phyloP scores from a whole-genome alignment of 768 basidiomycete species.

The Tylopilus rubrobrunneus region DNA sequence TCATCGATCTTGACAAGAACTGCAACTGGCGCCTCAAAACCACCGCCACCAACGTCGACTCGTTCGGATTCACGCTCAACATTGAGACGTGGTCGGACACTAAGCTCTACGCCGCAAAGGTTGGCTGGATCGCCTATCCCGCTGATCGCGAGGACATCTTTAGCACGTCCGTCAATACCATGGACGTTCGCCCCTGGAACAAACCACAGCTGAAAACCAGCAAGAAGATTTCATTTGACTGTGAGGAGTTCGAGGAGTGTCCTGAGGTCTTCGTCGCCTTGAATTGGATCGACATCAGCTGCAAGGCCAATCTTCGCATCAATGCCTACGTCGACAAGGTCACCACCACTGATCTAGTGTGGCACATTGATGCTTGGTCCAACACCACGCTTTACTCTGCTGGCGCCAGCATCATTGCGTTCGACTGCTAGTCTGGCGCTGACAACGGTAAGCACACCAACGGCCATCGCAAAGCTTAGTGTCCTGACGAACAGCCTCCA shows the following conservation, averaged over 20 bases:
- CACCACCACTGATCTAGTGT: constrained; percentile 1
- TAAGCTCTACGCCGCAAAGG: background rate
- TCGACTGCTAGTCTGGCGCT: no score
- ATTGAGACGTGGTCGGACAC: constrained; percentile 15
- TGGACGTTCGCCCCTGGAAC: background rate
- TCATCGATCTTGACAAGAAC: background rate
- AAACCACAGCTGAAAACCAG: background rate
- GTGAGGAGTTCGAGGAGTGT: background rate
- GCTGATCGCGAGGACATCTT: constrained; percentile 20
- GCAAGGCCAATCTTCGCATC: constrained; percentile 9
- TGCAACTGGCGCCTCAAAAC: background rate
- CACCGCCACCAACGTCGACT: constrained; percentile 8
- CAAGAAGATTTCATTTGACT: constrained; percentile 5
- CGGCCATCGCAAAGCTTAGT: no score
- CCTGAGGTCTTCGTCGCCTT: constrained; percentile 15
- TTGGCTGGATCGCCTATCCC: constrained; percentile 22
- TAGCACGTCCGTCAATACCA: constrained; percentile 11
- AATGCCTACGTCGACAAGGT: constrained; percentile 8
- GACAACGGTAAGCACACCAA: no score
- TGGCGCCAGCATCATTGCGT: no score
- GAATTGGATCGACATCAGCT: constrained; percentile 13
- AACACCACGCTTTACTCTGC: background rate
- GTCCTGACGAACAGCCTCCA: no score
- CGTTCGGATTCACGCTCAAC: constrained; percentile 13
- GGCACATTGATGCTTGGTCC: constrained; percentile 9